phyloP scores from a whole-genome alignment of 2,329 filamentous ascomycete species.

The Nigrospora osmanthi region DNA sequence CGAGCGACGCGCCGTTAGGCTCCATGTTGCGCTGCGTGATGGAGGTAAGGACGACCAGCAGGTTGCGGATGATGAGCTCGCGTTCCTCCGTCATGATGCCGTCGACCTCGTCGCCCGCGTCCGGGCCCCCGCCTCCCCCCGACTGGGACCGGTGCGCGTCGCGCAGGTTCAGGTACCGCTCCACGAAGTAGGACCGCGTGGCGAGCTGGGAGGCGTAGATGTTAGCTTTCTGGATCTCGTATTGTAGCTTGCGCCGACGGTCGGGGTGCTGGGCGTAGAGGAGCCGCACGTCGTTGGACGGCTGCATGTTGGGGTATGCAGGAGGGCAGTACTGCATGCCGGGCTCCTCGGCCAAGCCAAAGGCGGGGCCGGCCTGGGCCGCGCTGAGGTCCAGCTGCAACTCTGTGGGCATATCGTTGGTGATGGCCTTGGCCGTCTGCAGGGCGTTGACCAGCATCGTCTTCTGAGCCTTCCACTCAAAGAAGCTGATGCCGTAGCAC shows the following conservation, averaged over 20 bases:
- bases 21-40: conserved; percentile 85
- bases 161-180: conserved; percentile 74
- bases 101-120: conserved; percentile 31
- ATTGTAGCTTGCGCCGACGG: conserved; percentile 56
- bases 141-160: conserved; percentile 52
- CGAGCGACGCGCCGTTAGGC: conserved; percentile 55
- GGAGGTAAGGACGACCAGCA: conserved; percentile 65
- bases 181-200: conserved; percentile 77
- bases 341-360: conserved; percentile 26
- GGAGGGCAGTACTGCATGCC: conserved; percentile 46
- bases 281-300: conserved; percentile 41
- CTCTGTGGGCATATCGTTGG: conserved; percentile 61
- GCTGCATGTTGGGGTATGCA: conserved; percentile 35
- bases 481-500: conserved; percentile 69
- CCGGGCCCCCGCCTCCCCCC: conserved; percentile 20
- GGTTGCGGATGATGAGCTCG: conserved; percentile 72
- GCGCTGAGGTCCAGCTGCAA: conserved; percentile 48
- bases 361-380: conserved; percentile 19
- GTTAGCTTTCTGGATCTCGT: conserved; percentile 88
- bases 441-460: conserved; percentile 65
- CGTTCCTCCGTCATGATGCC: conserved; percentile 66
- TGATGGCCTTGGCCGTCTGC: conserved; percentile 59
- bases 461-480: conserved; percentile 74
- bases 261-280: conserved; percentile 39
- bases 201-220: conserved; percentile 76